These are phyloP conservation scores for Saccharomycopsis synnaedendra DNA, from an alignment of 805 yeast species.

Conservation along the genomic window DNA sequence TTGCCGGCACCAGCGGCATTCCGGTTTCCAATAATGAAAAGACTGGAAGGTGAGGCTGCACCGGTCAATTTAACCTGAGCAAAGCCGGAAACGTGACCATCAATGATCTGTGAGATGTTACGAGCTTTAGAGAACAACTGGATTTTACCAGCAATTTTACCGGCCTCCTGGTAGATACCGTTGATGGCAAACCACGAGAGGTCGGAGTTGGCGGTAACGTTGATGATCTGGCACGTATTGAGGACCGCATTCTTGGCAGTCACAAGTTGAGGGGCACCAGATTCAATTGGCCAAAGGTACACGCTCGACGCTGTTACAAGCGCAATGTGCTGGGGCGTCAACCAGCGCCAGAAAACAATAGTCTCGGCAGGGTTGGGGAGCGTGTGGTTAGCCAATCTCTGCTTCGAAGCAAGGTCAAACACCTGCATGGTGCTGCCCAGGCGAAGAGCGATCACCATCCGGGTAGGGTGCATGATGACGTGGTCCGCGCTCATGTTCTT, in stretches of 20 bases:
- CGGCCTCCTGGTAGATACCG: conserved; percentile 90
- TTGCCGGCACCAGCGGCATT: conserved; percentile 69
- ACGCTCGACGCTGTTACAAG: conserved; percentile 70
- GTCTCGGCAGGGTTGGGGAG: conserved; percentile 53
- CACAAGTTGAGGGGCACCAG: conserved; percentile 68
- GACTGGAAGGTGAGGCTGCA: conserved; percentile 65
- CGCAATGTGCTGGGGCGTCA: conserved; percentile 61
- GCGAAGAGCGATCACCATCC: conserved; percentile 81
- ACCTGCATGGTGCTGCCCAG: conserved; percentile 97
- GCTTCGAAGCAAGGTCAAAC: conserved; percentile 79
- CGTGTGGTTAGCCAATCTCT: conserved; percentile 79
- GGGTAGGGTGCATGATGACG: conserved; percentile 91
- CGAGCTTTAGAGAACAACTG: conserved; percentile 84
- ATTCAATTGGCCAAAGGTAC: conserved; percentile 72
- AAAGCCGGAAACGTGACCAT: conserved; percentile 93
- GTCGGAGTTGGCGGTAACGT: conserved; percentile 69
- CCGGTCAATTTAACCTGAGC: conserved; percentile 67
- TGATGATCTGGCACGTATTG: conserved; percentile 78
- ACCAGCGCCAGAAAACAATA: conserved; percentile 94
- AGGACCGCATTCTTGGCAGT: conserved; percentile 78
- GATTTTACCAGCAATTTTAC: conserved; percentile 91
- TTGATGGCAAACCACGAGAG: conserved; percentile 90
- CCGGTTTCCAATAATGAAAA: conserved; percentile 89
- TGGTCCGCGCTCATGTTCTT: conserved; percentile 96
- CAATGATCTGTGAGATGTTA: conserved; percentile 91